These are phyloP conservation scores for Candolleomyces eurysporus DNA, from an alignment of 768 basidiomycete species.

Conservation along the genomic window DNA sequence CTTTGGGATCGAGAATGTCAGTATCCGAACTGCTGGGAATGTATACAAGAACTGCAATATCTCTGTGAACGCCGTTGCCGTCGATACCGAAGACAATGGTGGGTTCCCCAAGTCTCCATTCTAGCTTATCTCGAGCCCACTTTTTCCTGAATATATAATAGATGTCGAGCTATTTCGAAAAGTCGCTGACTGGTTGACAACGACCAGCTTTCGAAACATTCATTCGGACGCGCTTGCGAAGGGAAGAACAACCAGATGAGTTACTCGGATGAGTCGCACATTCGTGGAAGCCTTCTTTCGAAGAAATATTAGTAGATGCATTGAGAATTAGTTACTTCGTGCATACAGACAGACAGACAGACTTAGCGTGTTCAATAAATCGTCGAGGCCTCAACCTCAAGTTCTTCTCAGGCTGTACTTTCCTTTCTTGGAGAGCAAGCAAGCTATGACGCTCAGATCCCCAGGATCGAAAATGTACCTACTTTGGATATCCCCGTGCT, in stretches of 20 bases:
- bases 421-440: too few relatives aligned
- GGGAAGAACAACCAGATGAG: not conserved
- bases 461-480: too few relatives aligned
- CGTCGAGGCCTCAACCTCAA: too few relatives aligned
- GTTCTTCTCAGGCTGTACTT: too few relatives aligned
- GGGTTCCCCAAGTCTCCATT: not conserved
- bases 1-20: not conserved
- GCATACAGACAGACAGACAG: too few relatives aligned
- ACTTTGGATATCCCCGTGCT: too few relatives aligned
- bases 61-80: not conserved
- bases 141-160: not conserved
- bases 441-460: too few relatives aligned
- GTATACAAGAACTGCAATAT: not conserved
- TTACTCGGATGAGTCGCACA: conserved; percentile 1
- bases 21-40: not conserved
- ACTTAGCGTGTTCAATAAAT: too few relatives aligned
- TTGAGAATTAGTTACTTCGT: too few relatives aligned
- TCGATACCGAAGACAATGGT: not conserved
- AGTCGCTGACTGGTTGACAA: not conserved
- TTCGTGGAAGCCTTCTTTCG: too few relatives aligned
- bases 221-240: not conserved
- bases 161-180: not conserved
- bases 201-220: not conserved
- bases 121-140: not conserved
- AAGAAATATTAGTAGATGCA: too few relatives aligned